phyloP scores from a whole-genome alignment of 139 green algal species.

The Chlorella sp. region DNA sequence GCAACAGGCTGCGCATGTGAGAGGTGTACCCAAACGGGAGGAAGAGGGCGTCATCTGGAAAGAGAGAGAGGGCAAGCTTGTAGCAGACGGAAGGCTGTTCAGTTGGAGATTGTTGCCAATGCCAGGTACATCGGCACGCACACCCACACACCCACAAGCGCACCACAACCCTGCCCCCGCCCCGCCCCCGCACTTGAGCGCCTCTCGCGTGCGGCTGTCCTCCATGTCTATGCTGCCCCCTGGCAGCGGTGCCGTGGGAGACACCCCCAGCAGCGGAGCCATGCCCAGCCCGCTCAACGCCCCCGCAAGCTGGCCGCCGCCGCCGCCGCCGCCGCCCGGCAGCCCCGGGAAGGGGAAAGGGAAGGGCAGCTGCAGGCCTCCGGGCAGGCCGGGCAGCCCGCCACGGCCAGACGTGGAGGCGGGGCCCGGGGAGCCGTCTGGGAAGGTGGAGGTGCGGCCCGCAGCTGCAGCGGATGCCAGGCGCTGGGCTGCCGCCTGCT shows the following conservation, averaged over 20 bases:
- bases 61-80: not conserved
- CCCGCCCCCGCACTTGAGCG: slow-evolving; percentile 62
- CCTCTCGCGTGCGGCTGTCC: slow-evolving; percentile 58
- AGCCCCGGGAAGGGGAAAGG: not conserved
- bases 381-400: not conserved
- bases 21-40: not conserved
- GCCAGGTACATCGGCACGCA: too few relatives aligned
- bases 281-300: slow-evolving; percentile 22
- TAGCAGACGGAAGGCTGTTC: too few relatives aligned
- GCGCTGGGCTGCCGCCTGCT: not conserved
- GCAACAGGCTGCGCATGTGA: too few relatives aligned
- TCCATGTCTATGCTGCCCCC: slow-evolving; percentile 5
- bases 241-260: too few relatives aligned
- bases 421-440: not conserved
- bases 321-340: not conserved
- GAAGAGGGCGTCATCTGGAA: not conserved
- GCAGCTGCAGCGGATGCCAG: slow-evolving; percentile 22
- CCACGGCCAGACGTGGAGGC: not conserved
- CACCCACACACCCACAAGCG: not conserved
- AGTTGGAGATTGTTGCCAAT: too few relatives aligned
- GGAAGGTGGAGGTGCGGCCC: slow-evolving; percentile 27
- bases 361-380: not conserved
- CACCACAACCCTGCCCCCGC: not conserved
- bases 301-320: slow-evolving; percentile 23
- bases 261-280: not conserved